Conservation (phyloP, 805 yeast species). For the Ogataea paraovalis region DNA sequence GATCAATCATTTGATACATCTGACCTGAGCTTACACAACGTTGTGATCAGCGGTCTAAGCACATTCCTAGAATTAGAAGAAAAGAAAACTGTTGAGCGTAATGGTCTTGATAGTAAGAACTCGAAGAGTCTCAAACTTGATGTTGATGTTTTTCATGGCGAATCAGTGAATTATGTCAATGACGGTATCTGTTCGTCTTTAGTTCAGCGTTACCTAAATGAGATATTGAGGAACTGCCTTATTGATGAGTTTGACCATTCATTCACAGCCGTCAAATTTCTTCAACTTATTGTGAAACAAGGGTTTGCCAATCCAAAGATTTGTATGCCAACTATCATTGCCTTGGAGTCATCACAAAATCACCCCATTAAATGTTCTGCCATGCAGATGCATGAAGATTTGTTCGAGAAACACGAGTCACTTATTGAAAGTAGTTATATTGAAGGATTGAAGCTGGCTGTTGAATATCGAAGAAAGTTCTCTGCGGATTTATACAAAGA, state of each 20-base stretch:
- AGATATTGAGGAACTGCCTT: conserved; percentile 47
- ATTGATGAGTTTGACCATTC: conserved; percentile 42
- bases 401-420: conserved; percentile 67
- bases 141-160: conserved; percentile 52
- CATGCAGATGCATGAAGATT: conserved; percentile 44
- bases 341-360: conserved; percentile 54
- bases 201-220: conserved; percentile 55
- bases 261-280: conserved; percentile 47
- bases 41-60: conserved; percentile 53
- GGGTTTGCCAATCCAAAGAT: conserved; percentile 76
- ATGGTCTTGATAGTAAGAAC: conserved; percentile 36
- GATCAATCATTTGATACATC: conserved; percentile 43
- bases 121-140: conserved; percentile 38
- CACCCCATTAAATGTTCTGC: conserved; percentile 45
- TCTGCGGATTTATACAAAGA: conserved; percentile 28
- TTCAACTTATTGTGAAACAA: conserved; percentile 52
- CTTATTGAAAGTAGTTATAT: conserved; percentile 61
- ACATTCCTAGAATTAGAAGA: conserved; percentile 60
- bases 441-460: conserved; percentile 59
- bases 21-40: conserved; percentile 41
- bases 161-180: conserved; percentile 42
- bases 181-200: conserved; percentile 76
- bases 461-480: conserved; percentile 36
- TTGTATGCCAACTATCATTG: conserved; percentile 66
- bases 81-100: conserved; percentile 35